Evolutionary conservation across 257 asterid genomes (phyloP).

Genomic region (Nicotiana attenuata): DNA sequence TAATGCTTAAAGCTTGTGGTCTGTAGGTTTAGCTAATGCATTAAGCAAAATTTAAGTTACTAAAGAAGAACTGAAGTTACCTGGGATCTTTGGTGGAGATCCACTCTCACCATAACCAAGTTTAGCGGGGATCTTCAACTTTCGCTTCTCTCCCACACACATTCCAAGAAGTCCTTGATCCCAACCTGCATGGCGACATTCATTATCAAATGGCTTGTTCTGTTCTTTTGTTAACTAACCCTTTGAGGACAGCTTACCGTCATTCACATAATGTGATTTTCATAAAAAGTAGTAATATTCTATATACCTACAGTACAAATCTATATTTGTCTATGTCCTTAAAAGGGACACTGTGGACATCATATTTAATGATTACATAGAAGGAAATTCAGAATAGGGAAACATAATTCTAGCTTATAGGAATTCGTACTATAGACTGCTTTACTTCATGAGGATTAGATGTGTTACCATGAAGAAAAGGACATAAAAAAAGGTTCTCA

Average conservation of each 20-base stretch:
- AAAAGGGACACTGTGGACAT: neutral
- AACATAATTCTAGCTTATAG: neutral
- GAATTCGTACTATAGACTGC: neutral
- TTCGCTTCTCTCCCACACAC: conserved; percentile 96
- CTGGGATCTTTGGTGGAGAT: conserved; percentile 97
- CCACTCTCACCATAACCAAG: conserved; percentile 97
- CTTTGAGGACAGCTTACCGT: neutral
- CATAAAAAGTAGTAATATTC: neutral
- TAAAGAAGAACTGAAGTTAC: conserved; percentile 27
- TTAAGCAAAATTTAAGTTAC: neutral
- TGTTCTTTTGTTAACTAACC: neutral
- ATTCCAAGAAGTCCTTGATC: conserved; percentile 93
- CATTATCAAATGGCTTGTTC: neutral
- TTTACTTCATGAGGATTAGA: neutral
- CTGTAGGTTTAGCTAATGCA: neutral
- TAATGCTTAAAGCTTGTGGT: neutral
- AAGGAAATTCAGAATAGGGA: neutral
- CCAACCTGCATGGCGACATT: conserved; percentile 69
- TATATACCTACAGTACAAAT: neutral
- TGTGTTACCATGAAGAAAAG: neutral
- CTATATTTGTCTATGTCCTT: neutral
- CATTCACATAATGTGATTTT: neutral
- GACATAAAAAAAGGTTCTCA: neutral
- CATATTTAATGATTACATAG: neutral
- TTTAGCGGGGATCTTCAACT: conserved; percentile 88